A percentile compares a stretch with the other conserved stretches of the same genome.
Conservation (phyloP, 345 rosid species). For the Luvunga scandens region DNA sequence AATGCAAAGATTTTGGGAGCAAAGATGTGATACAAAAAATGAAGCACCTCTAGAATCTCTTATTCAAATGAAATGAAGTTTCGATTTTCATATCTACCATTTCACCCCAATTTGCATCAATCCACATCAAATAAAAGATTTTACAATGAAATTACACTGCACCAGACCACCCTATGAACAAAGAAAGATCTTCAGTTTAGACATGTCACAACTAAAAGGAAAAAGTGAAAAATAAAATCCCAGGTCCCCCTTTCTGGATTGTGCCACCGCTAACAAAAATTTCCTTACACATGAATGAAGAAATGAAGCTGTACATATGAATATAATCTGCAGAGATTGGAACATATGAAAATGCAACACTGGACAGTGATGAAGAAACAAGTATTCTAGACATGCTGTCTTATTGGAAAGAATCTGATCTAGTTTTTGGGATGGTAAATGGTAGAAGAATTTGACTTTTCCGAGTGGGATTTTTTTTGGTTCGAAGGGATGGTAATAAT, state of each 20-base stretch:
- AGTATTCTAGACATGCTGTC: conserved; percentile 37
- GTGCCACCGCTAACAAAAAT: conserved; percentile 44
- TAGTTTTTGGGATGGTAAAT: conserved; percentile 19
- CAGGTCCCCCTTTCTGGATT: conserved; percentile 16
- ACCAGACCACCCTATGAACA: conserved; percentile 18
- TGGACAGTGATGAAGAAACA: conserved; percentile 21
- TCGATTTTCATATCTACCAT: conserved; percentile 10
- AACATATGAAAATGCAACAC: conserved; percentile 27
- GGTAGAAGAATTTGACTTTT: conserved; percentile 17
- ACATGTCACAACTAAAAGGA: background rate
- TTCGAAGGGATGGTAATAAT: conserved; percentile 7
- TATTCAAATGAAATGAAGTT: background rate
- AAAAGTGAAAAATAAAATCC: background rate
- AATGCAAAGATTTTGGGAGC: background rate
- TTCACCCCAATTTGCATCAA: conserved; percentile 17
- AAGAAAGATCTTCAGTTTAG: conserved; percentile 12
- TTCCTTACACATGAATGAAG: conserved; percentile 83
- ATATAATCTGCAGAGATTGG: conserved; percentile 45
- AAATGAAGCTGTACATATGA: conserved; percentile 75
- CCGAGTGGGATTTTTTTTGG: background rate
- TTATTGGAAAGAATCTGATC: conserved; percentile 57
- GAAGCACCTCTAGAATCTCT: background rate
- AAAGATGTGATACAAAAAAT: background rate
- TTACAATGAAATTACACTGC: conserved; percentile 18
- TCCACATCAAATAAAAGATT: conserved; percentile 14